Conservation (phyloP, 179 eudicot genomes). For the Actinidia polygama region DNA sequence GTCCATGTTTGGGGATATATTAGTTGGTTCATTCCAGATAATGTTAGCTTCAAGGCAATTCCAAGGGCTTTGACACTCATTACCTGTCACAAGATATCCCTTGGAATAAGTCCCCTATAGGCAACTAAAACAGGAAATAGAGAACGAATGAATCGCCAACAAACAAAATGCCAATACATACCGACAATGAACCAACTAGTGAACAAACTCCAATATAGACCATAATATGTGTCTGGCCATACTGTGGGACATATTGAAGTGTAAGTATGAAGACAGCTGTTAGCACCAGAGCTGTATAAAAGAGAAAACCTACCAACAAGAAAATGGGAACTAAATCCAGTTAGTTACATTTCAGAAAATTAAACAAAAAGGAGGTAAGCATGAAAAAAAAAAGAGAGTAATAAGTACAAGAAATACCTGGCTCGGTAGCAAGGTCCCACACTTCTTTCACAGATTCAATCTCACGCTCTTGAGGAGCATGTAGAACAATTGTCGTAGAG, state of each 20-base stretch:
- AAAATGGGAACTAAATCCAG: not conserved
- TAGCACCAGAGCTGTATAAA: constrained; percentile 62
- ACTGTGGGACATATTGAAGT: constrained; percentile 59
- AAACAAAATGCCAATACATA: constrained; percentile 30
- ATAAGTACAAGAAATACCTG: constrained; percentile 44
- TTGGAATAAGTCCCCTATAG: not conserved
- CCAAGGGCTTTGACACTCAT: constrained; percentile 93
- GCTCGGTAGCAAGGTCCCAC: constrained; percentile 92
- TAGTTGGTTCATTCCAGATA: constrained; percentile 78
- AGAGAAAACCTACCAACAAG: constrained; percentile 62
- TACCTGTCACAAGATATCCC: constrained; percentile 49
- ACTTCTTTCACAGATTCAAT: constrained; percentile 83
- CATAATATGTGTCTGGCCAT: constrained; percentile 86
- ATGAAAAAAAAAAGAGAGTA: not conserved
- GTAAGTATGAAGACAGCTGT: constrained; percentile 58
- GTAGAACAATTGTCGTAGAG: constrained; percentile 81
- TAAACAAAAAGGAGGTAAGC: not conserved
- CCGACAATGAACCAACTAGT: constrained; percentile 80
- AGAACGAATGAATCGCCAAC: not conserved
- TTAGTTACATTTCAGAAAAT: not conserved
- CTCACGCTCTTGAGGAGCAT: constrained; percentile 86
- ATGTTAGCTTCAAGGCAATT: constrained; percentile 78
- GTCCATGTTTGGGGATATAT: constrained; percentile 81
- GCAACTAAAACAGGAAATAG: constrained; percentile 1
- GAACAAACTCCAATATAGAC: constrained; percentile 86